Base-by-base conservation (phyloP, 768 basidiomycete species). In the Russula brevipes region DNA sequence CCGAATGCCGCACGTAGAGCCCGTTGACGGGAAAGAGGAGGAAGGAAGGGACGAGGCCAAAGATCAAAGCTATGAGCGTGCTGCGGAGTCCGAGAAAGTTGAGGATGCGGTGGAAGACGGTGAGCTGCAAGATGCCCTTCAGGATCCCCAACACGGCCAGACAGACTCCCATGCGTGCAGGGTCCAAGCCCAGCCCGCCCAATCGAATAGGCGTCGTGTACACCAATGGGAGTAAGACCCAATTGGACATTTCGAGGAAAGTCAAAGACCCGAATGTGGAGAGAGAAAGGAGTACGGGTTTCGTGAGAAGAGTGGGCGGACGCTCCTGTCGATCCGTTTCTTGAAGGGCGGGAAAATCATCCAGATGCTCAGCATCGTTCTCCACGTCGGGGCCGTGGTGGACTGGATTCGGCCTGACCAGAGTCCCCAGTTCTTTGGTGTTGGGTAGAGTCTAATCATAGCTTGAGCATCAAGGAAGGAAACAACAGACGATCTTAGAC, bases 401-500 rank as follows among this genome's bases (percentile, higher is more conserved):
- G 2, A 5, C 11, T 16, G 3, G 24, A 14, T 42, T 31, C 5
- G 42, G 35, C 7, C n/a, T 2, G 24, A 24, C 10, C 31, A n/a
- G 44, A 19, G 10, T 5, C 19, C 44, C 76, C 67, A 14, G 72
- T 30, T 77, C 64, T 5, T 71, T 39, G 39, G 0, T 11, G 33
- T n/a, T 44, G 11, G 44, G 44, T 19, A 46, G 33, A 8, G 41
- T 45, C 44, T 45, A n/a, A 33, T 71, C 72, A 57, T 76, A 77
- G 64, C 73, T 74, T 4, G 71, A 70, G 9, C 77, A 24, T 24
- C 24, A 24, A 24, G 24, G 24, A 67, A 16, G 75, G 73, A 35
- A 75, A 66, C 3, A 76, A 46, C 12, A 78, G 69, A 9, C 73
- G 74, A 71, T 12, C 10, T 69, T 17, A 12, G 51, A 74, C 72